Conservation (phyloP, 345 rosid genomes). For the Bruguiera gymnorhiza region DNA sequence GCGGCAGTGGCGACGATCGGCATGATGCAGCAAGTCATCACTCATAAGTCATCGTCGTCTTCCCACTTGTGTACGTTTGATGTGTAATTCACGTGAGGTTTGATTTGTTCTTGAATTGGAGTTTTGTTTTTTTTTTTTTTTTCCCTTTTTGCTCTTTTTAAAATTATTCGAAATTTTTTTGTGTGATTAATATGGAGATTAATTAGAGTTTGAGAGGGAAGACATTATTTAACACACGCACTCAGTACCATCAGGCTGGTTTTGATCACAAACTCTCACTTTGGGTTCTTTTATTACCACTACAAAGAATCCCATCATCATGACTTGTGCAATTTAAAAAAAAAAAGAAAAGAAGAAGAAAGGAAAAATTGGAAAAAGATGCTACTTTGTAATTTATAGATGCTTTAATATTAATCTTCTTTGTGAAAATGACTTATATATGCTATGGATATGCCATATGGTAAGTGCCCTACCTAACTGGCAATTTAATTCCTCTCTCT, state of each 20-base stretch:
- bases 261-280: conserved; percentile 24
- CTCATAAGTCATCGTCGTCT: conserved; percentile 30
- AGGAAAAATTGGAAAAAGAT: background rate
- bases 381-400: conserved; percentile 2
- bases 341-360: too few species aligned
- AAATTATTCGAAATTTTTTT: conserved; percentile 24
- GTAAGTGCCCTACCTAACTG: conserved; percentile 40
- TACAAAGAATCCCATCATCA: conserved; percentile 25
- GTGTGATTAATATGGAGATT: conserved; percentile 50
- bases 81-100: conserved; percentile 77
- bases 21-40: conserved; percentile 55
- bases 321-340: conserved; percentile 21
- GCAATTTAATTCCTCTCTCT: conserved; percentile 6
- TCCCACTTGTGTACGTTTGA: conserved; percentile 42
- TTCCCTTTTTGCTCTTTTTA: background rate
- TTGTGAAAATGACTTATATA: conserved; percentile 18
- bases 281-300: conserved; percentile 9
- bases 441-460: background rate
- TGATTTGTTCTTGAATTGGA: conserved; percentile 47
- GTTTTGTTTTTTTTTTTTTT: conserved; percentile 30
- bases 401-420: background rate
- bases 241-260: conserved; percentile 22
- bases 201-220: conserved; percentile 35
- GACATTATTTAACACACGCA: conserved; percentile 27
- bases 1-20: conserved; percentile 48